These are phyloP conservation scores for Lactifluus piperatus DNA, from an alignment of 768 basidiomycete genomes.

Conservation along the genomic window DNA sequence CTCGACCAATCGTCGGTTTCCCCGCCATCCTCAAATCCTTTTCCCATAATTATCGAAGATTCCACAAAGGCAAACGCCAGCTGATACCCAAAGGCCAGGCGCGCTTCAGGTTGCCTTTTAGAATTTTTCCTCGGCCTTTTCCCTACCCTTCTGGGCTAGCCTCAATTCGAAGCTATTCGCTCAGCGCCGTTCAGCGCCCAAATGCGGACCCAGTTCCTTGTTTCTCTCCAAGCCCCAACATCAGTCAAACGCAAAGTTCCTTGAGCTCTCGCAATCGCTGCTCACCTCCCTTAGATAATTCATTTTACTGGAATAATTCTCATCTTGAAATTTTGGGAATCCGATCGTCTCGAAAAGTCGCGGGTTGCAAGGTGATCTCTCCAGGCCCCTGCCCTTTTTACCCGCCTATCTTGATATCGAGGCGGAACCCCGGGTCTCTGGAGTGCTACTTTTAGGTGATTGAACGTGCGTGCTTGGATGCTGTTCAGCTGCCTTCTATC, in stretches of 20 bases:
- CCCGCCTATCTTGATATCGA: not conserved
- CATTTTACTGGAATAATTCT: not conserved
- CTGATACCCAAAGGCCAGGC: constrained; percentile 16
- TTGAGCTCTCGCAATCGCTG: constrained; percentile 7
- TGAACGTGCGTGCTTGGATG: not conserved
- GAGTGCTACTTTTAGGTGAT: not conserved
- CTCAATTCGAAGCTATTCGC: constrained; percentile 18
- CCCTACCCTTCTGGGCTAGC: constrained; percentile 21
- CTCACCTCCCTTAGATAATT: constrained; percentile 10
- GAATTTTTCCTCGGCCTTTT: constrained; percentile 19
- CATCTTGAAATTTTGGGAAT: not conserved
- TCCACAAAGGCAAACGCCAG: constrained; percentile 20
- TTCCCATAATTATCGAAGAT: constrained; percentile 22
- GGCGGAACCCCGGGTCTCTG: not conserved
- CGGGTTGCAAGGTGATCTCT: not conserved
- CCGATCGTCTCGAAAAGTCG: not conserved
- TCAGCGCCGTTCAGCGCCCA: constrained; percentile 18
- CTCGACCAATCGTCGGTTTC: constrained; percentile 20
- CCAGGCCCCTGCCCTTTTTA: not conserved
- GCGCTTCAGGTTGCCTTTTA: constrained; percentile 21
- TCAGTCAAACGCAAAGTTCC: constrained; percentile 5
- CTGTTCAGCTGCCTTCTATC: not conserved
- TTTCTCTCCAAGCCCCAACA: constrained; percentile 15
- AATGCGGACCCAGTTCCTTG: constrained; percentile 15
- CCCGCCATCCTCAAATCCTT: constrained; percentile 18